Conservation (phyloP, 441 rosid species). For the Biscutella laevigata region DNA sequence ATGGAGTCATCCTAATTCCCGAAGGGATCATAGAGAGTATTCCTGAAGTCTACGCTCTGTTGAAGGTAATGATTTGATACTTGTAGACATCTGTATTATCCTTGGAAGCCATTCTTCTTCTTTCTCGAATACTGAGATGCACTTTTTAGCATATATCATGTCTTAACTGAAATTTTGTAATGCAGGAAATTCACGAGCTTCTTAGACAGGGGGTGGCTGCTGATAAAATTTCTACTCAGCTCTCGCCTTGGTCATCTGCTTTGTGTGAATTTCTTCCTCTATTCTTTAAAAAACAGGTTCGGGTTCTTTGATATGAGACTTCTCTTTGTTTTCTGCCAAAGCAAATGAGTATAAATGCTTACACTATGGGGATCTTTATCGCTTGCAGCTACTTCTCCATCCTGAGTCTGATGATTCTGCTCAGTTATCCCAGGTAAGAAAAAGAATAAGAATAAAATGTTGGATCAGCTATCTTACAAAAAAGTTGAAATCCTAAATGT, state of each 20-base stretch:
- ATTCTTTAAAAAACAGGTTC: conserved; percentile 88
- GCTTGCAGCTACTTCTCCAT: conserved; percentile 73
- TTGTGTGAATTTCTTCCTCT: conserved; percentile 88
- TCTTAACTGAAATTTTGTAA: conserved; percentile 17
- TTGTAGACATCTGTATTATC: conserved; percentile 1
- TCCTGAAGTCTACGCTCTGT: conserved; percentile 88
- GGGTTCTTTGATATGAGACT: conserved; percentile 11
- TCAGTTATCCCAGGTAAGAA: conserved; percentile 87
- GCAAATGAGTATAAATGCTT: conserved; percentile 12
- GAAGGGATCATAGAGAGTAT: conserved; percentile 98
- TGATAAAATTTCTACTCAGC: conserved; percentile 72
- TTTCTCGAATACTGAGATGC: not conserved
- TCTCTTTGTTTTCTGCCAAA: conserved; percentile 12
- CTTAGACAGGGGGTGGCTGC: conserved; percentile 64
- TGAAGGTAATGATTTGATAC: conserved; percentile 51
- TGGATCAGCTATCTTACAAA: not conserved
- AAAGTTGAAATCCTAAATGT: conserved; percentile 11
- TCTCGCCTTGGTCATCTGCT: conserved; percentile 99
- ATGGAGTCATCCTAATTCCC: conserved; percentile 91
- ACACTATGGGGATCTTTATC: conserved; percentile 24
- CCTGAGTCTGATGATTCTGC: conserved; percentile 99
- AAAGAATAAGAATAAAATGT: not conserved
- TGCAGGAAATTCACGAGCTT: conserved; percentile 88
- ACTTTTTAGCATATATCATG: not conserved
- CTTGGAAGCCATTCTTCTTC: not conserved